Evolutionary conservation across 768 basidiomycete species (phyloP).

Genomic region (Phlebiopsis gigantea): DNA sequence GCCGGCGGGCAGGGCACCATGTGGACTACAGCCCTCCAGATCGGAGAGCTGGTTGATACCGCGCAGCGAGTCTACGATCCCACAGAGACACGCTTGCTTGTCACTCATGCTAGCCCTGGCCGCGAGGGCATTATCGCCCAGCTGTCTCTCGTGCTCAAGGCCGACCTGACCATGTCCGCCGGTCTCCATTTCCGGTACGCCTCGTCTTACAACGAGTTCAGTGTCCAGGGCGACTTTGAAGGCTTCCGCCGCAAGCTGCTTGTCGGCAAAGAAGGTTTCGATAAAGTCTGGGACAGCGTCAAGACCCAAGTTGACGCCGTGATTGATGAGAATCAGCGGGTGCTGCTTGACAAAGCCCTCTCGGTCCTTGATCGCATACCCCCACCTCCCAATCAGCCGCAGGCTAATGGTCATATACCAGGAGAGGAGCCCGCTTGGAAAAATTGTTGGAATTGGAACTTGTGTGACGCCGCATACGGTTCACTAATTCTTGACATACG

Average conservation of each 20-base stretch:
- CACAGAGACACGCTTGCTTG: constrained; percentile 88
- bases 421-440: constrained; percentile 95
- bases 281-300: constrained; percentile 93
- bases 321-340: constrained; percentile 85
- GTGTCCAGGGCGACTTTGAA: constrained; percentile 85
- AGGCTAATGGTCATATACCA: constrained; percentile 39
- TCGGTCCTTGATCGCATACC: constrained; percentile 82
- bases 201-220: constrained; percentile 94
- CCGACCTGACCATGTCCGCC: constrained; percentile 90
- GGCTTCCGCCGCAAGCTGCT: constrained; percentile 78
- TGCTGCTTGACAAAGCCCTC: constrained; percentile 85
- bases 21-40: constrained; percentile 97
- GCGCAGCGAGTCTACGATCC: constrained; percentile 91
- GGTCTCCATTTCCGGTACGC: constrained; percentile 98
- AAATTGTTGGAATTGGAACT: constrained; percentile 99
- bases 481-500: constrained; percentile 83
- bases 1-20: constrained; percentile 97
- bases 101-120: constrained; percentile 90
- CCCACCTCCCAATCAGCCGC: constrained; percentile 38
- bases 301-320: constrained; percentile 87
- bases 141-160: constrained; percentile 85
- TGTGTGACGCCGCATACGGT: constrained; percentile 94
- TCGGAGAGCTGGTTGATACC: constrained; percentile 97
- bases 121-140: constrained; percentile 91
- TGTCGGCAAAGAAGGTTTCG: constrained; percentile 75